Conservation (phyloP, 83 land plant genomes). For the Picea engelmannii region DNA sequence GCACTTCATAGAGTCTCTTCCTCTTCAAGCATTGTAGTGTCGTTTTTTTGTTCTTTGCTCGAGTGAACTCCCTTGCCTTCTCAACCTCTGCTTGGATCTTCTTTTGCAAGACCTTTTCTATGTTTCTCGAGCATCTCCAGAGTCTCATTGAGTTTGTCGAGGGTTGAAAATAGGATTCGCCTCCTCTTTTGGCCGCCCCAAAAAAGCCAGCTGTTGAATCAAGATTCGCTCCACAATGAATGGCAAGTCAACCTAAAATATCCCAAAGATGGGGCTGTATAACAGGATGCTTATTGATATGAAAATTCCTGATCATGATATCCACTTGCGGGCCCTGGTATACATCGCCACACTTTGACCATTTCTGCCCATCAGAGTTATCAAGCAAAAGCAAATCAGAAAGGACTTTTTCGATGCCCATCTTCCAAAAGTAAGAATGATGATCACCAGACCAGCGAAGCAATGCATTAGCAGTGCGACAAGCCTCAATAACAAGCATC, state of each 20-base stretch:
- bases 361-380: neutral
- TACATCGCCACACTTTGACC: neutral
- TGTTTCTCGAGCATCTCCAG: conserved; percentile 72
- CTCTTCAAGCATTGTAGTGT: conserved; percentile 91
- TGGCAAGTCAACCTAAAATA: no score
- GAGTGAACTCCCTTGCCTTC: conserved; percentile 55
- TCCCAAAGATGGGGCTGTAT: no score
- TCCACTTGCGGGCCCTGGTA: neutral
- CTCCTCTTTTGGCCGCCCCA: no score
- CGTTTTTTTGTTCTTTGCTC: conserved; percentile 67
- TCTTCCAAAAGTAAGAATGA: conserved; percentile 47
- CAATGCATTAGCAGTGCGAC: no score
- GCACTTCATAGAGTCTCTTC: conserved; percentile 85
- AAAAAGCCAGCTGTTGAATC: no score
- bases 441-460: conserved; percentile 53
- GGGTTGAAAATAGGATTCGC: no score
- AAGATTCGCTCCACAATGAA: no score
- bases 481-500: no score
- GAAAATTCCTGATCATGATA: conserved; percentile 19
- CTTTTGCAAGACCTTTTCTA: conserved; percentile 48
- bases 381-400: conserved; percentile 32
- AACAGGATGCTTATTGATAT: no score
- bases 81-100: conserved; percentile 58
- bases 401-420: conserved; percentile 30
- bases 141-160: conserved; percentile 10